Conservation (phyloP, 768 basidiomycete genomes). For the Serendipita sp. region DNA sequence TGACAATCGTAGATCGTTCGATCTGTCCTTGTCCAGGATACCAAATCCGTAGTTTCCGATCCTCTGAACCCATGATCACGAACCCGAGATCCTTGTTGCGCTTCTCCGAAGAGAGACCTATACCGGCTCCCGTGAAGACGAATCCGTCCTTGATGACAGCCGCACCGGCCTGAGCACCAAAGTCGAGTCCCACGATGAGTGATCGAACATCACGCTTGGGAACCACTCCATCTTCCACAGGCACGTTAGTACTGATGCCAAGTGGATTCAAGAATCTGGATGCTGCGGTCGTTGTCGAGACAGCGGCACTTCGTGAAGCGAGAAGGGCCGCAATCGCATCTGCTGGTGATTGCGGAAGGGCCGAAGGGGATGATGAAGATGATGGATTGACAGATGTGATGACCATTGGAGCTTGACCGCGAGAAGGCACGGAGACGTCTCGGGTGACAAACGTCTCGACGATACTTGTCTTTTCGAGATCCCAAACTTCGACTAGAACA, state of each 20-base stretch:
- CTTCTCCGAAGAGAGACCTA: conserved; percentile 9
- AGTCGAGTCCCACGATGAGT: conserved; percentile 56
- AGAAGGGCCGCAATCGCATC: conserved; percentile 67
- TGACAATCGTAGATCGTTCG: conserved; percentile 62
- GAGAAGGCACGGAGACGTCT: conserved; percentile 5
- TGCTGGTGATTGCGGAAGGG: conserved; percentile 44
- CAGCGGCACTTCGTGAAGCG: conserved; percentile 27
- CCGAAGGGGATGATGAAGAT: conserved; percentile 18
- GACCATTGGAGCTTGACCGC: not conserved
- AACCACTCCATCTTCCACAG: conserved; percentile 18
- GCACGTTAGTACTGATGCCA: conserved; percentile 19
- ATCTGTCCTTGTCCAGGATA: conserved; percentile 44
- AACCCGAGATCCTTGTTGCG: conserved; percentile 33
- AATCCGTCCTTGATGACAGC: not conserved
- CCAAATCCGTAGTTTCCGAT: conserved; percentile 76
- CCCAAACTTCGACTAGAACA: conserved; percentile 74
- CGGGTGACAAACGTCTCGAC: conserved; percentile 63
- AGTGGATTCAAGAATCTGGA: conserved; percentile 12
- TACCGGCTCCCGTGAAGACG: conserved; percentile 8
- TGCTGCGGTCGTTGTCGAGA: not conserved
- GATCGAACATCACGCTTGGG: conserved; percentile 55
- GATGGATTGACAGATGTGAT: not conserved
- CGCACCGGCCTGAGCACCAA: conserved; percentile 38
- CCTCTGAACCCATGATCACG: conserved; percentile 79
- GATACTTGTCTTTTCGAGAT: conserved; percentile 63